phyloP scores from a whole-genome alignment of 2,329 filamentous ascomycete species.

The Exophiala sp. region DNA sequence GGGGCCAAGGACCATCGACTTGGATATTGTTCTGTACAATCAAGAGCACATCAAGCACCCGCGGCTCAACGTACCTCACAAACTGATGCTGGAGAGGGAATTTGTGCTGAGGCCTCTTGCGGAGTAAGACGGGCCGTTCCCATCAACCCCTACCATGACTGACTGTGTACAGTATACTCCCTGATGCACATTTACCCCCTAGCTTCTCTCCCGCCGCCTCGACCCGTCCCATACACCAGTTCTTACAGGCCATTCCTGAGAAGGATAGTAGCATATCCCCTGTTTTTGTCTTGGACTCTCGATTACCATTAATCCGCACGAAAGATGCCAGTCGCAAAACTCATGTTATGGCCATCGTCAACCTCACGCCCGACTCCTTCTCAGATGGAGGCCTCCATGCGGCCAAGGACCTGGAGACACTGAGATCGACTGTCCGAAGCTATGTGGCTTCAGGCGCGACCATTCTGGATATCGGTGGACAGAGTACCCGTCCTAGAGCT shows the following conservation, averaged over 20 bases:
- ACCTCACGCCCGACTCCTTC: constrained; percentile 93
- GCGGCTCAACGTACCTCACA: constrained; percentile 77
- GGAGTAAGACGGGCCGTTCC: constrained; percentile 44
- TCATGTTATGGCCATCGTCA: constrained; percentile 86
- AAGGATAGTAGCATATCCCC: constrained; percentile 31
- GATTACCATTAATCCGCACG: constrained; percentile 53
- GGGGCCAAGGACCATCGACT: constrained; percentile 86
- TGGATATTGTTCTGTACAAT: constrained; percentile 84
- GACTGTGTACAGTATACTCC: constrained; percentile 19
- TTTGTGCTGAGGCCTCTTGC: constrained; percentile 86
- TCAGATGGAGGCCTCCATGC: constrained; percentile 74
- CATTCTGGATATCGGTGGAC: constrained; percentile 87
- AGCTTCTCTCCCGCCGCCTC: constrained; percentile 8
- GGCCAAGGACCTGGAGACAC: constrained; percentile 41
- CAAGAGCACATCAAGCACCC: constrained; percentile 59
- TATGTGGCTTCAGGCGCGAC: constrained; percentile 67
- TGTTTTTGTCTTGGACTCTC: constrained; percentile 37
- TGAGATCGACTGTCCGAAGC: constrained; percentile 53
- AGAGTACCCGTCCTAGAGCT: constrained; percentile 78
- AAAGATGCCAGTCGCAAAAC: constrained; percentile 55
- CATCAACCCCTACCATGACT: background rate
- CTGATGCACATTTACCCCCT: constrained; percentile 12
- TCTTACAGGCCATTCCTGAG: constrained; percentile 40
- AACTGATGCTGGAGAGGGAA: constrained; percentile 78
- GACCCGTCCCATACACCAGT: constrained; percentile 11